A percentile compares a stretch with the other conserved stretches of the same genome.
Conservation (phyloP, 2,329 filamentous ascomycete genomes). For the Claviceps pazoutovae region DNA sequence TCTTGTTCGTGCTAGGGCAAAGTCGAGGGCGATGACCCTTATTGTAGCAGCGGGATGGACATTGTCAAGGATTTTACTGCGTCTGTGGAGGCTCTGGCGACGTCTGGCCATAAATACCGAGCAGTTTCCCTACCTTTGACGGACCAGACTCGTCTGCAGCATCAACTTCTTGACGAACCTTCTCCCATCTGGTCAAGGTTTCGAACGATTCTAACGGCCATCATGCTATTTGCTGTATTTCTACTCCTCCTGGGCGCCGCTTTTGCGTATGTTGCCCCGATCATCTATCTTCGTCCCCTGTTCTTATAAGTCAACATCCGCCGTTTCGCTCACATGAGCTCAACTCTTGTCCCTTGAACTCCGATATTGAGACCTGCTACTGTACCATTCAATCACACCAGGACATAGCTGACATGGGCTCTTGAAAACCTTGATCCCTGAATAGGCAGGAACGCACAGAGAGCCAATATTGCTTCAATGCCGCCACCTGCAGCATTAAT, state of each 20-base stretch:
- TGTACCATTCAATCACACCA: neutral
- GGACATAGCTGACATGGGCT: neutral
- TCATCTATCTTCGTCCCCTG: neutral
- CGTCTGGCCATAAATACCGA: slow-evolving; percentile 16
- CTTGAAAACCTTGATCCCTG: neutral
- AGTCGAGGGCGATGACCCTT: neutral
- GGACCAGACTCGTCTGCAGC: neutral
- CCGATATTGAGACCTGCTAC: neutral
- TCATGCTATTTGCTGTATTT: slow-evolving; percentile 7
- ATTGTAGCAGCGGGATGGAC: slow-evolving; percentile 2
- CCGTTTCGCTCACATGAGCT: no score
- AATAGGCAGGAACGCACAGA: slow-evolving; percentile 6
- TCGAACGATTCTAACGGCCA: slow-evolving; percentile 8
- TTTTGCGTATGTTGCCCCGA: slow-evolving; percentile 8
- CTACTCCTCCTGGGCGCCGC: slow-evolving; percentile 7
- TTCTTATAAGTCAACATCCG: neutral
- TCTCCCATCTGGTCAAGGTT: slow-evolving; percentile 4
- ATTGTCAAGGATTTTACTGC: neutral
- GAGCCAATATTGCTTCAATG: neutral
- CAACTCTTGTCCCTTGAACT: no score
- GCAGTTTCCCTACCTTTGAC: slow-evolving; percentile 11
- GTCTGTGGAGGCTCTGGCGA: slow-evolving; percentile 8
- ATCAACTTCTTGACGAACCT: neutral
- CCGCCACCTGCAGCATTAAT: slow-evolving; percentile 35
- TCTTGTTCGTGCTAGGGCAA: neutral